Evolutionary conservation across 345 rosid species (phyloP).

Genomic region (Trapa incisa): DNA sequence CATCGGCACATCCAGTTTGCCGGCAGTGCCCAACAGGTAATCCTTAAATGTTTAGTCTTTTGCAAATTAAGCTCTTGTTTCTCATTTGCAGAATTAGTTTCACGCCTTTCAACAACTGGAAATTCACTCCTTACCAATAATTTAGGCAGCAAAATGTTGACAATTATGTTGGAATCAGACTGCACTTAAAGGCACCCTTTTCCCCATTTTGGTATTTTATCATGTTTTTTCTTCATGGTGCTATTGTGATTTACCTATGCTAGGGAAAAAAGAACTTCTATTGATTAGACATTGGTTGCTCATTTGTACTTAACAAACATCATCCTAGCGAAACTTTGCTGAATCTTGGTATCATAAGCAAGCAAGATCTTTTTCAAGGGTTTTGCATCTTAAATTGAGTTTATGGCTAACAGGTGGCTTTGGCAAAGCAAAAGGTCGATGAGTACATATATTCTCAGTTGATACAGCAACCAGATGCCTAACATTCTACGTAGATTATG

Average conservation of each 20-base stretch:
- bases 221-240: no score
- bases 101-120: no score
- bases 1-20: conserved; percentile 52
- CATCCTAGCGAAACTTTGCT: background rate
- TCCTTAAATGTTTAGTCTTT: background rate
- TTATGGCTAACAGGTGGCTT: conserved; percentile 31
- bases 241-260: no score
- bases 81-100: no score
- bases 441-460: conserved; percentile 51
- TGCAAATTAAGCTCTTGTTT: background rate
- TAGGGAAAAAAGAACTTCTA: background rate
- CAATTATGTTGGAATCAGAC: no score
- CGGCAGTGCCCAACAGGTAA: conserved; percentile 54
- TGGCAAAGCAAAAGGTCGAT: conserved; percentile 62
- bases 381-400: background rate
- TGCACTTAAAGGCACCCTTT: no score
- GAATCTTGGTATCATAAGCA: no score
- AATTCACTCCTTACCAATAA: no score
- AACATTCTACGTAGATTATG: background rate
- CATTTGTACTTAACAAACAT: background rate
- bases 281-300: background rate
- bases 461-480: conserved; percentile 20
- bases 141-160: no score
- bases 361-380: background rate
- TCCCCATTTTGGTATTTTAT: no score